Percentiles rank a stretch among this genome's conserved stretches.
phyloP scores from a whole-genome alignment of 192 early-diverging fungal genomes.

The Backusella tuberculispora region DNA sequence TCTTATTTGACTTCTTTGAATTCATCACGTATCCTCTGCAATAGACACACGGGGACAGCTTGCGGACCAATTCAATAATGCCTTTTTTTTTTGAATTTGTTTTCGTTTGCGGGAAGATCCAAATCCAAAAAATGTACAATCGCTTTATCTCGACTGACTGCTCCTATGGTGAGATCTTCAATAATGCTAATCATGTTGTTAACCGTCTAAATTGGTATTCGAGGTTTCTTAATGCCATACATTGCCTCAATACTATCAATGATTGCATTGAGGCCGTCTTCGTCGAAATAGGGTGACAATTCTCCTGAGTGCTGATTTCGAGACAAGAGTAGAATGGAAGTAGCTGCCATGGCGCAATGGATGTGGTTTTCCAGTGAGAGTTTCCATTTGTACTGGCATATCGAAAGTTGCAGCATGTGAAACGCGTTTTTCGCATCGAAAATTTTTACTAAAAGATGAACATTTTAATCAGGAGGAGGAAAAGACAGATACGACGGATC shows the following conservation, averaged over 20 bases:
- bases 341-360: constrained; percentile 2
- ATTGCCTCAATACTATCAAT: constrained; percentile 6
- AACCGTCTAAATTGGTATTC: not conserved
- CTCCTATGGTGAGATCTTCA: constrained; percentile 15
- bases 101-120: constrained; percentile 12
- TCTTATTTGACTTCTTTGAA: too few species aligned
- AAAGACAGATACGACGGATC: not conserved
- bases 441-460: not conserved
- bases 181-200: constrained; percentile 8
- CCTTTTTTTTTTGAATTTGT: constrained; percentile 1
- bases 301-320: constrained; percentile 6
- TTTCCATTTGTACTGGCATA: constrained; percentile 15
- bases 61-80: not conserved
- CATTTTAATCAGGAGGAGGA: not conserved
- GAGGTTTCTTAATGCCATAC: constrained; percentile 28
- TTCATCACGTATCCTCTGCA: too few species aligned
- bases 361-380: constrained; percentile 21
- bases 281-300: constrained; percentile 4
- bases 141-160: not conserved
- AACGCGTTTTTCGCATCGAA: not conserved
- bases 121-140: constrained; percentile 1
- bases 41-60: not conserved
- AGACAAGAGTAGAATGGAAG: constrained; percentile 14
- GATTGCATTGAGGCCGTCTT: constrained; percentile 1
- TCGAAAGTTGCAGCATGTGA: constrained; percentile 10